These are phyloP conservation scores for Lepiota subincarnata DNA, from an alignment of 768 basidiomycete genomes.

Conservation along the genomic window DNA sequence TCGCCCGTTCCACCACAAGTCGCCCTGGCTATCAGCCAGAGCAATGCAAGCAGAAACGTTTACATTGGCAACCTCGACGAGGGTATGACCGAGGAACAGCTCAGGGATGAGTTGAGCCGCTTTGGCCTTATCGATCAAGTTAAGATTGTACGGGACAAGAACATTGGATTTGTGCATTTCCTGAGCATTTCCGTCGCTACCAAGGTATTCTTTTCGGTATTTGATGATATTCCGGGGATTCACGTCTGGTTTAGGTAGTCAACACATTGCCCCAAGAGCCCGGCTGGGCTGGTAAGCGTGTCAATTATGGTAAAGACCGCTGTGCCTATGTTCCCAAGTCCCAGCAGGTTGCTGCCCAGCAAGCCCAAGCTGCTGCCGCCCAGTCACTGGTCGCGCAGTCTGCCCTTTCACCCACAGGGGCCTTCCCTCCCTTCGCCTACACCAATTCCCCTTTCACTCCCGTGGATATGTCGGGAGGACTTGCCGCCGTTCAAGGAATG, in stretches of 20 bases:
- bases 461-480: constrained; percentile 26
- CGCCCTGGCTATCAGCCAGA: constrained; percentile 82
- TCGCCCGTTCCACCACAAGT: constrained; percentile 85
- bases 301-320: constrained; percentile 98
- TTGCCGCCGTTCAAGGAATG: constrained; percentile 45
- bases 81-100: constrained; percentile 82
- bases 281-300: constrained; percentile 91
- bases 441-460: constrained; percentile 36
- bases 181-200: constrained; percentile 91
- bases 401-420: constrained; percentile 28
- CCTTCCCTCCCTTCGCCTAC: constrained; percentile 49
- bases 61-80: constrained; percentile 95
- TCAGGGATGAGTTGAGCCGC: constrained; percentile 85
- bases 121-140: constrained; percentile 99
- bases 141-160: constrained; percentile 99
- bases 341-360: constrained; percentile 84
- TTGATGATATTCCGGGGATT: constrained; percentile 4
- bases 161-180: constrained; percentile 99
- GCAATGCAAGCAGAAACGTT: constrained; percentile 93
- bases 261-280: constrained; percentile 89
- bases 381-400: constrained; percentile 66
- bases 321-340: constrained; percentile 98
- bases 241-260: constrained; percentile 62
- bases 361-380: constrained; percentile 82
- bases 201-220: constrained; percentile 56